Base-by-base conservation (phyloP, 176 grass and related monocot genomes). In the Cenchrus fungigraminus region DNA sequence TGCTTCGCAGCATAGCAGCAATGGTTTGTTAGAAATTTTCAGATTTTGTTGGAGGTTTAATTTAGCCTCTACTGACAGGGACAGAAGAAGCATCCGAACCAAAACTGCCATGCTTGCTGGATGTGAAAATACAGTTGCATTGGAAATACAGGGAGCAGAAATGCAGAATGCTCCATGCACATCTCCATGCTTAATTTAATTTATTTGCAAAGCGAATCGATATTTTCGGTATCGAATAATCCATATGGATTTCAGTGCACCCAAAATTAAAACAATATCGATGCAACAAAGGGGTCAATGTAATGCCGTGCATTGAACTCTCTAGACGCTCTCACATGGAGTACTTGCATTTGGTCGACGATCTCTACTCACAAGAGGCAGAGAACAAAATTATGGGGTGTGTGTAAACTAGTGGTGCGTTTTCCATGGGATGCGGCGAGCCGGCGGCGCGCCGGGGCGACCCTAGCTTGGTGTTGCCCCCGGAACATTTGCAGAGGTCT, bases 221-320 rank as follows among this genome's bases (percentile, higher is more conserved):
- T 31, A 32, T 74, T 8, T 73, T 74, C 16, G 3, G 20, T 56
- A 31, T 56, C 51, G 51, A 25, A 25, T 25, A 55, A 74, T 74
- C 72, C 1, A 19, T 56, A 37, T 75, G 29, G 73, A 56, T 55
- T 75, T 55, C 51, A 75, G 73, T 76, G 73, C 52, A 58, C 31
- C 2, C 29, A 56, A 56, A 75, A 25, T 25, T 25, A 25, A 25
- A 25, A 25, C 25, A 25, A 25, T 25, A 25, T 25, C 25, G 52
- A 7, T 9, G 31, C 8, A 75, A 34, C 25, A 25, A 25, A 25
- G 25, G 15, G 52, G 29, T 55, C 51, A 56, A 56, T 75, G 31
- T 6, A 74, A 14, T 40, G 14, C 51, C 0, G 14, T 22, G 9
- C 49, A 13, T 55, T 55, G 72, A 74, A 55, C 46, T 16, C 25